These are phyloP conservation scores for Lactifluus echinatus DNA, from an alignment of 768 basidiomycete genomes.

Conservation along the genomic window DNA sequence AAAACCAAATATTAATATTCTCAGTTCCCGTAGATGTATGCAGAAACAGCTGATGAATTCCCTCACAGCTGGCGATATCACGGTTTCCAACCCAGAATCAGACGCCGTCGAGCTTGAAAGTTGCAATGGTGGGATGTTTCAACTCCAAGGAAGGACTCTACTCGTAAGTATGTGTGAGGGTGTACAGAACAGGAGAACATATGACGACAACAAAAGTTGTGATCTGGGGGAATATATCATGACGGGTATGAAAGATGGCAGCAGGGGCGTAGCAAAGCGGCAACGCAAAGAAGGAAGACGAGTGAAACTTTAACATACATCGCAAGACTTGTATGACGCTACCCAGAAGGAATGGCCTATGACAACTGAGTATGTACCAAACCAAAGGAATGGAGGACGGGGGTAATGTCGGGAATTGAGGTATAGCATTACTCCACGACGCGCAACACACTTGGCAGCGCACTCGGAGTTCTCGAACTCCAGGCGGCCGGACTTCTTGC, in stretches of 20 bases:
- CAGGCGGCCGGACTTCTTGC: background rate
- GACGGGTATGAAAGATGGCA: background rate
- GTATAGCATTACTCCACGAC: conserved; percentile 34
- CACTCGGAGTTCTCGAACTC: background rate
- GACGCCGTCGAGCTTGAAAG: background rate
- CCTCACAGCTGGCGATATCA: too few species aligned
- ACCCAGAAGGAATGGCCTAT: background rate
- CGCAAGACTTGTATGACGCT: background rate
- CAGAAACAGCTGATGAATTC: too few species aligned
- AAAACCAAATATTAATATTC: background rate
- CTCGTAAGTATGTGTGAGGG: background rate
- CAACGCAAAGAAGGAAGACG: background rate
- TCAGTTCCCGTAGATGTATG: background rate
- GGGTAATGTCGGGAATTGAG: conserved; percentile 39
- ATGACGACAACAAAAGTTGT: background rate
- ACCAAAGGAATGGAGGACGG: background rate
- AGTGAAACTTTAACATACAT: background rate
- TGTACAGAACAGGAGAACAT: background rate
- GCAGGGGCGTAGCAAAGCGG: background rate
- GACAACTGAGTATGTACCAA: background rate
- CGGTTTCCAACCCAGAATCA: background rate
- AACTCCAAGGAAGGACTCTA: background rate
- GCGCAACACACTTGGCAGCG: background rate
- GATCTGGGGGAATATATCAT: background rate
- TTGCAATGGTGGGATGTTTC: background rate